Percentiles rank a stretch among this genome's conserved stretches.
phyloP scores from a whole-genome alignment of 2,329 filamentous ascomycete species.

The Monilinia polystroma region DNA sequence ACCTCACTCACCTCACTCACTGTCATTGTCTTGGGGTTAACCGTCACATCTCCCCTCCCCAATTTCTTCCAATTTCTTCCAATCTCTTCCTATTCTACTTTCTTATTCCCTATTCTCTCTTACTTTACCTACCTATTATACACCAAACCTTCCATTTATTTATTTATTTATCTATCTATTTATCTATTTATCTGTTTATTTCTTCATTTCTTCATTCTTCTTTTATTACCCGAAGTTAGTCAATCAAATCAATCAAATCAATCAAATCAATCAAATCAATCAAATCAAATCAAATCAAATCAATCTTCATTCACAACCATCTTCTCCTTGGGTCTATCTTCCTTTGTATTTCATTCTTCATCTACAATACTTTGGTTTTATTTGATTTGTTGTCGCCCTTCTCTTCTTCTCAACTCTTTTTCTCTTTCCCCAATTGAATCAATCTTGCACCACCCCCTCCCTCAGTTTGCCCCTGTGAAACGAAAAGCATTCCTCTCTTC shows the following conservation, averaged over 20 bases:
- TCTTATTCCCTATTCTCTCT: too few species aligned
- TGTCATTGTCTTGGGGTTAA: background rate
- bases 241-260: too few species aligned
- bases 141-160: too few species aligned
- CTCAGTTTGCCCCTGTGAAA: slow-evolving; percentile 16
- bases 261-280: too few species aligned
- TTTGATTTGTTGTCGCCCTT: background rate
- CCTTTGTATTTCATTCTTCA: background rate
- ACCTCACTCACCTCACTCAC: background rate
- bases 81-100: background rate
- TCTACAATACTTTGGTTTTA: background rate
- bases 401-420: background rate
- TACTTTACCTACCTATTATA: too few species aligned
- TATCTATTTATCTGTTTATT: too few species aligned
- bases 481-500: slow-evolving; percentile 21
- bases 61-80: background rate
- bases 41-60: background rate
- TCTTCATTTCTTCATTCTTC: background rate
- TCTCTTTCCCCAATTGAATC: background rate
- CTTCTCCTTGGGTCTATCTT: slow-evolving; percentile 17
- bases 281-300: too few species aligned
- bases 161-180: too few species aligned
- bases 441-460: slow-evolving; percentile 5
- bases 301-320: too few species aligned
- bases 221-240: slow-evolving; percentile 5